Base-by-base conservation (phyloP, 106 monocot species). In the Agapanthus africanus region DNA sequence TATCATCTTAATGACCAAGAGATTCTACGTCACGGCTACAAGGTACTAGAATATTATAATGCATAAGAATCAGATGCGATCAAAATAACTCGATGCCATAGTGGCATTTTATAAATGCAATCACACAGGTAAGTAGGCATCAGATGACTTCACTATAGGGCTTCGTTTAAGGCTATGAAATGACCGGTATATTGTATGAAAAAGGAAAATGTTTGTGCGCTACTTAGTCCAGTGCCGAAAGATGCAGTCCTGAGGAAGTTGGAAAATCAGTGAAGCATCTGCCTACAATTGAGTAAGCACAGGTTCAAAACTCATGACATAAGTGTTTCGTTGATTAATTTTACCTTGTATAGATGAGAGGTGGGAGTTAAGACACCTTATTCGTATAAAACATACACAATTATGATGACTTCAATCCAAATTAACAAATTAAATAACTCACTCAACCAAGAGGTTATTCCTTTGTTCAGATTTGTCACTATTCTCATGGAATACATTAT, bases 401-500 rank as follows among this genome's bases (percentile, higher is more conserved):
- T 14, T 57, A 0, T 2, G 10, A 11, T 57, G 36, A 16, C n/a
- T 61, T 61, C 4, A 0, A n/a, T 35, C 18, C 33, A 61, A 61
- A 34, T 35, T 11, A 35, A 61, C 1, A n/a, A n/a, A n/a, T n/a
- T n/a, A n/a, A n/a, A n/a, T n/a, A n/a, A n/a, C n/a, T 52, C 2
- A 22, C 13, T 14, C 52, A 36, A 4, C 27, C n/a, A 61, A 61
- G 19, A 61, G n/a, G 56, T 57, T 8, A 57, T n/a, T n/a, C n/a
- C n/a, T 61, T 35, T 33, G 36, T 61, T 61, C n/a, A 32, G 27
- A 61, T 61, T 61, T 35, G n/a, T 13, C 33, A 61, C 61, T 21
- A 61, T 36, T 11, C n/a, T 61, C 2, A 57, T 11, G 27, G 35
- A 61, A 1, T 4, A n/a, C 36, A 6, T 7, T 0, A 36, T 61